phyloP scores from a whole-genome alignment of 352 stramenopile species.

The Globisporangium carolinianum region DNA sequence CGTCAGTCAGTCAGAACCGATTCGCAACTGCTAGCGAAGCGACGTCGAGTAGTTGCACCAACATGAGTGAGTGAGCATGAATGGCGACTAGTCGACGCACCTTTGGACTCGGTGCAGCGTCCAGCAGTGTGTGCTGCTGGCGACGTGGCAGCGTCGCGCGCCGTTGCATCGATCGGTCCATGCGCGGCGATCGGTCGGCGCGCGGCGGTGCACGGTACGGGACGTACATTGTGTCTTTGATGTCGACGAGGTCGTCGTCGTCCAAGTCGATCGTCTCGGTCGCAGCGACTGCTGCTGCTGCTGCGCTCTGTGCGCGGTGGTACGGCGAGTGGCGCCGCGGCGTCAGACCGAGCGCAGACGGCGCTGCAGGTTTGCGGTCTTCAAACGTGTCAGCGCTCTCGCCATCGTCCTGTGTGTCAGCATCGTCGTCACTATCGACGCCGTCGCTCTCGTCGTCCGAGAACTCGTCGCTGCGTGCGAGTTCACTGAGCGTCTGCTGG shows the following conservation, averaged over 20 bases:
- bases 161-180: conserved; percentile 15
- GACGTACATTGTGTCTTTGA: conserved; percentile 46
- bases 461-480: conserved; percentile 74
- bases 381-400: conserved; percentile 12
- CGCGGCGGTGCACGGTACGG: conserved; percentile 30
- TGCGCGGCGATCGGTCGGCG: conserved; percentile 19
- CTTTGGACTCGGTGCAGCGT: conserved; percentile 42
- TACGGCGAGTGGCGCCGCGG: conserved; percentile 12
- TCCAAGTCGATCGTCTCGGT: conserved; percentile 31
- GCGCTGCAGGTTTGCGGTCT: conserved; percentile 1
- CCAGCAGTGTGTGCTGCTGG: conserved; percentile 13
- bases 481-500: conserved; percentile 57
- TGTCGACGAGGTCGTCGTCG: conserved; percentile 39
- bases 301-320: conserved; percentile 52
- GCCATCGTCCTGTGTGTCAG: conserved; percentile 13
- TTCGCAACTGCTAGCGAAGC: background rate
- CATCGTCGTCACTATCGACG: conserved; percentile 45
- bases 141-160: conserved; percentile 16
- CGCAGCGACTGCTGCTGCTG: conserved; percentile 15
- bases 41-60: background rate
- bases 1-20: background rate
- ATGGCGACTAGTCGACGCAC: conserved; percentile 8
- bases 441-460: conserved; percentile 78
- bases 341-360: conserved; percentile 8
- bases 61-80: background rate